These are phyloP conservation scores for Neurospora tetraspora DNA, from an alignment of 495 filamentous ascomycete genomes.

Conservation along the genomic window DNA sequence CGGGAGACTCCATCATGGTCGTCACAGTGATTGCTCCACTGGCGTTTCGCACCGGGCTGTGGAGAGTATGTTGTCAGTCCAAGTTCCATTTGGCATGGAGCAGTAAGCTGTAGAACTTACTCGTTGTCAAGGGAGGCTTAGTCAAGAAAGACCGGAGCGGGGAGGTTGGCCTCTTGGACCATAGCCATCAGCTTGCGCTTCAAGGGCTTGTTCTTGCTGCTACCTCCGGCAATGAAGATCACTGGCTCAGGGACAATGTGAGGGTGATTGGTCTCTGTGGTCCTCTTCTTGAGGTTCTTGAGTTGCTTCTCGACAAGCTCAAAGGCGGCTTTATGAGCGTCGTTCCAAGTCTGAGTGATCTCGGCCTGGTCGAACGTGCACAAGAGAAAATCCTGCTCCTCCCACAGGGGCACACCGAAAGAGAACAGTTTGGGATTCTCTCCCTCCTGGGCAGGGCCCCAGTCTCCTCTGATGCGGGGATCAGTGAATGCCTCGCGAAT, in stretches of 20 bases:
- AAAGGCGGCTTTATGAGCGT: background rate
- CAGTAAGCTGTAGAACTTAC: background rate
- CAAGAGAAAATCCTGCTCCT: background rate
- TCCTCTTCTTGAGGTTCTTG: background rate
- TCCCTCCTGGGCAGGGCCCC: background rate
- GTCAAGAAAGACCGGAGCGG: background rate
- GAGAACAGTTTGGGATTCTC: background rate
- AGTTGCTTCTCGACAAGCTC: background rate
- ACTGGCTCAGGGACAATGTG: background rate
- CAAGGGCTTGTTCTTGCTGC: background rate
- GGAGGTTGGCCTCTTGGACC: background rate
- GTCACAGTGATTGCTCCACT: background rate
- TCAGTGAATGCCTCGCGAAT: background rate
- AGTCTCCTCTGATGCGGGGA: accelerated
- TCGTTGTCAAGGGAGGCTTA: accelerated
- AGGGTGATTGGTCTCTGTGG: background rate
- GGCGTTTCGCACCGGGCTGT: background rate
- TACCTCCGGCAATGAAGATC: background rate
- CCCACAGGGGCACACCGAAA: background rate
- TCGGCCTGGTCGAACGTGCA: background rate
- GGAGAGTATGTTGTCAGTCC: background rate
- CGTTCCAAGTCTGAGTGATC: background rate
- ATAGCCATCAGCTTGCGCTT: background rate
- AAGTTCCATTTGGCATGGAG: background rate
- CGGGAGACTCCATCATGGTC: background rate